Conservation (phyloP, 768 basidiomycete species). For the Kwoniella bestiolae region DNA sequence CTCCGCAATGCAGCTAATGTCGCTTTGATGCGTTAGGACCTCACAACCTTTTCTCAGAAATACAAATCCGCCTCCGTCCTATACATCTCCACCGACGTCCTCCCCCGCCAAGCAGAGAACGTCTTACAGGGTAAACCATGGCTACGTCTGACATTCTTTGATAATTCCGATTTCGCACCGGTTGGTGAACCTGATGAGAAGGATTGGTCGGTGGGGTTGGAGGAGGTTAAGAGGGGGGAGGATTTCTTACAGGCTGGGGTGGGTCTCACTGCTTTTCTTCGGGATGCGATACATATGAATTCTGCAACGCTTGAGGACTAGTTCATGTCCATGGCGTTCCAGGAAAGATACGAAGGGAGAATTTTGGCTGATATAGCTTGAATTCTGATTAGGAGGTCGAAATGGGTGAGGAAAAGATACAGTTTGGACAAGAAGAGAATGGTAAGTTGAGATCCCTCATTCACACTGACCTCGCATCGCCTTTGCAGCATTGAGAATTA, state of each 20-base stretch:
- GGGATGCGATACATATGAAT: too few relatives aligned
- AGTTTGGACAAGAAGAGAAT: slow-evolving; percentile 49
- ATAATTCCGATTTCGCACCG: slow-evolving; percentile 55
- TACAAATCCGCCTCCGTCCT: slow-evolving; percentile 35
- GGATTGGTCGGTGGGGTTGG: slow-evolving; percentile 24
- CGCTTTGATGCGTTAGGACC: slow-evolving; percentile 11
- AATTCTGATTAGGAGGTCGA: slow-evolving; percentile 40
- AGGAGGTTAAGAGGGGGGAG: slow-evolving; percentile 52
- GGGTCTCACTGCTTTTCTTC: too few relatives aligned
- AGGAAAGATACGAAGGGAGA: too few relatives aligned
- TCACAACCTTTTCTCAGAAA: slow-evolving; percentile 13
- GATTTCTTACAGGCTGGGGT: slow-evolving; percentile 54
- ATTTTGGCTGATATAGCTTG: background rate
- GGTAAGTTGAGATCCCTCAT: slow-evolving; percentile 28
- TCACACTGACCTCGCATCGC: background rate
- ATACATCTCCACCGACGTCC: slow-evolving; percentile 53
- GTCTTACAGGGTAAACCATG: slow-evolving; percentile 48
- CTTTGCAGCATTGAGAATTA: background rate
- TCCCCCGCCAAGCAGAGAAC: slow-evolving; percentile 25
- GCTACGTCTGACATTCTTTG: slow-evolving; percentile 49
- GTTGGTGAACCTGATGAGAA: slow-evolving; percentile 32
- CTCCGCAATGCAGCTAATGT: too few relatives aligned
- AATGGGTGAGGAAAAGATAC: slow-evolving; percentile 45
- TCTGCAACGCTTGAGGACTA: too few relatives aligned
- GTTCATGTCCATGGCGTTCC: too few relatives aligned